Conservation (phyloP, 345 rosid genomes). For the Acer saccharum region DNA sequence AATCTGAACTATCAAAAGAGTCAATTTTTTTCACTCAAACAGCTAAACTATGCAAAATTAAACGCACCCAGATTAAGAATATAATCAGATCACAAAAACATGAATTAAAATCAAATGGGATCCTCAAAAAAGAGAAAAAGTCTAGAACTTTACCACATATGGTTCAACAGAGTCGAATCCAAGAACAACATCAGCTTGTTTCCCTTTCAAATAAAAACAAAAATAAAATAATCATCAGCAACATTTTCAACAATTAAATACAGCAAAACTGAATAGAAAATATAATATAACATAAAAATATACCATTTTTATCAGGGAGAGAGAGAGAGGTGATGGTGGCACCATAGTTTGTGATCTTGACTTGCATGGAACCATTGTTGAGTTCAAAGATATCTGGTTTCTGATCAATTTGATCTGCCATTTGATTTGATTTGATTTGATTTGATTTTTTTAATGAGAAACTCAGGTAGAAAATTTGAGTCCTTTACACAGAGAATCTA, state of each 20-base stretch:
- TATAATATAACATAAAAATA: neutral
- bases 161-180: constrained; percentile 91
- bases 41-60: neutral
- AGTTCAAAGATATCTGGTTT: constrained; percentile 75
- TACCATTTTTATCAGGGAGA: constrained; percentile 81
- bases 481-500: neutral
- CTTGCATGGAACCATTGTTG: constrained; percentile 75
- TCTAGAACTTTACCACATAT: constrained; percentile 56
- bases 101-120: constrained; percentile 12
- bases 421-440: constrained; percentile 32
- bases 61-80: neutral
- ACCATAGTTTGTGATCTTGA: constrained; percentile 75
- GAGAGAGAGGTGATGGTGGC: constrained; percentile 80
- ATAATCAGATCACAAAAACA: neutral
- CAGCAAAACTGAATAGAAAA: neutral
- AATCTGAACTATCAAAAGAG: neutral
- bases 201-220: constrained; percentile 42
- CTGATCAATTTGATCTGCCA: constrained; percentile 56
- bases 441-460: no score
- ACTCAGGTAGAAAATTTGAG: neutral
- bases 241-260: neutral
- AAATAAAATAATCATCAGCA: constrained; percentile 13
- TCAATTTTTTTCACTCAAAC: neutral
- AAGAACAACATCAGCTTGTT: constrained; percentile 79
- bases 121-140: neutral